Evolutionary conservation across 441 rosid species (phyloP), one percentile per base, ranked within the genome.

Genomic region (Capsella rubella): DNA sequence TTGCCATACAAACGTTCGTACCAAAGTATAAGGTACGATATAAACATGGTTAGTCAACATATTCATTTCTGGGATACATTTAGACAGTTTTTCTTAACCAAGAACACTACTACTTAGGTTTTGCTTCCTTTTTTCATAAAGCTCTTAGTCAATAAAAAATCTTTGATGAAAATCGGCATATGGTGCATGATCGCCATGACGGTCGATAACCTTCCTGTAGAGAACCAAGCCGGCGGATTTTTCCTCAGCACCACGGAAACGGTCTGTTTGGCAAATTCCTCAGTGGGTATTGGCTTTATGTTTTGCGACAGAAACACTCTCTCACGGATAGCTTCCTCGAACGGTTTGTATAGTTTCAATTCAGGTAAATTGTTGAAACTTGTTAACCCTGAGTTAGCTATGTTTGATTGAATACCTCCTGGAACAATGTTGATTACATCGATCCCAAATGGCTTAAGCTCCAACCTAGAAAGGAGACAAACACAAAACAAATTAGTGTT

Each of bases 371-470:
- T 54, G 57, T 77, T 78, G 85, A 83, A 85, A 83, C 72, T 82
- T 3, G 84, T 62, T 45, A 76, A 4, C 32, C 86, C 95, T 21
- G 91, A 83, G 53, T 81, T 81, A 28, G 89, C 95, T 9, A 89
- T 83, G 85, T 94, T 94, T 8, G 97, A 90, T 61, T 65, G 87
- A 40, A 92, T 66, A 52, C 93, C 95, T 77, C 97, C 95, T 1
- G 97, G 97, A n/a, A 83, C 92, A 50, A 94, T 91, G 71, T 77
- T 87, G 69, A 92, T 76, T 5, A 90, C 91, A 42, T 90, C 87
- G 0, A 94, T 90, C 72, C 99, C 99, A n/a, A 94, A 82, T 67
- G 85, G 97, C 75, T 72, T 82, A 25, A 94, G 92, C 75, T 94
- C 97, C 87, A 94, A 82, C 80, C 98, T 8, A 83, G 3, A 0